Percentiles rank a stretch among this genome's conserved stretches.
Conservation (phyloP, 352 stramenopile species). For the Phytophthora gonapodyides region DNA sequence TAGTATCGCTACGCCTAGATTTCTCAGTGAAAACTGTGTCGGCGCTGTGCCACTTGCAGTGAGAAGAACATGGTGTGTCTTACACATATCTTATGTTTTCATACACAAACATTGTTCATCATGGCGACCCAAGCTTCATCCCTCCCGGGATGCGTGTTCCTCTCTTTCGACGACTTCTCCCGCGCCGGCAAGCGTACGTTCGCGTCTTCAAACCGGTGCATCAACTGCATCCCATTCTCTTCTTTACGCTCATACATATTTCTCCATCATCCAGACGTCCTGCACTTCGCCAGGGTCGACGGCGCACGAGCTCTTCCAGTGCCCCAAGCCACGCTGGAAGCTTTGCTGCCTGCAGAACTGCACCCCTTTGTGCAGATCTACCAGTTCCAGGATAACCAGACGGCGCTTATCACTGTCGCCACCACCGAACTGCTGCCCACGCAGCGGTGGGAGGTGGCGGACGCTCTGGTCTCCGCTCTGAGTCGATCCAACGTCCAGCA, state of each 20-base stretch:
- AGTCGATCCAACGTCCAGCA: constrained; percentile 38
- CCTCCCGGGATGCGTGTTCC: constrained; percentile 44
- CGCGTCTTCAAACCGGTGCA: background rate
- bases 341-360: constrained; percentile 17
- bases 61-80: too few relatives aligned
- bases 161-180: constrained; percentile 78
- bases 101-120: background rate
- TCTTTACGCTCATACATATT: constrained; percentile 1
- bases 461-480: constrained; percentile 48
- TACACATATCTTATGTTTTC: background rate
- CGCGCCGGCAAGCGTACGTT: constrained; percentile 58
- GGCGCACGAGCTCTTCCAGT: constrained; percentile 8
- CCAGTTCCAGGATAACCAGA: constrained; percentile 23
- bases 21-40: too few relatives aligned
- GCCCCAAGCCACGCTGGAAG: constrained; percentile 11
- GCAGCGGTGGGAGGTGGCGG: constrained; percentile 48
- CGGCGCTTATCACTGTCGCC: constrained; percentile 43
- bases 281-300: constrained; percentile 38
- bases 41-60: too few relatives aligned
- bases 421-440: constrained; percentile 28
- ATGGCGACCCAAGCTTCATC: background rate
- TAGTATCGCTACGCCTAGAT: too few relatives aligned
- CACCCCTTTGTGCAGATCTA: constrained; percentile 23
- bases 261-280: constrained; percentile 34
- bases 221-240: background rate